These are phyloP conservation scores for Fraxinus platypoda DNA, from an alignment of 305 asterid genomes.

Conservation along the genomic window DNA sequence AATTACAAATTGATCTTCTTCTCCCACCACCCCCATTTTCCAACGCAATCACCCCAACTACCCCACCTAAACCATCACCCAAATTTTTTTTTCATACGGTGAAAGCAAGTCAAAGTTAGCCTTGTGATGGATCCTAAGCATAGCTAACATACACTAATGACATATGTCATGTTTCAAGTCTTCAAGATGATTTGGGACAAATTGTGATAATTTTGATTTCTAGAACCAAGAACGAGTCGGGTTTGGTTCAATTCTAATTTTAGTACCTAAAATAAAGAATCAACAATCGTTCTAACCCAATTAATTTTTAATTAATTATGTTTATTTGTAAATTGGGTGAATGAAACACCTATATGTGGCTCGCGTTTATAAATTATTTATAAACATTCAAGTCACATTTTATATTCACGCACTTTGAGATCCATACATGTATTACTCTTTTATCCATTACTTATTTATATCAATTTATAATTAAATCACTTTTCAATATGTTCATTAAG, in stretches of 20 bases:
- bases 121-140: not conserved
- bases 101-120: not conserved
- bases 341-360: not conserved
- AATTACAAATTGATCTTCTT: not conserved
- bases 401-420: too few relatives aligned
- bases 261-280: not conserved
- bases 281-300: not conserved
- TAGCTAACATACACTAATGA: not conserved
- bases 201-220: not conserved
- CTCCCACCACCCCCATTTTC: not conserved
- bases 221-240: not conserved
- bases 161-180: not conserved
- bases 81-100: not conserved
- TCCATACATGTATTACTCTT: not conserved
- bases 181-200: not conserved
- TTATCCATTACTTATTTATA: not conserved
- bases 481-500: not conserved
- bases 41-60: not conserved
- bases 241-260: not conserved
- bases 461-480: not conserved
- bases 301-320: too few relatives aligned
- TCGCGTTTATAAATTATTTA: too few relatives aligned
- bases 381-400: not conserved
- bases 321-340: not conserved
- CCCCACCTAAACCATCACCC: not conserved